phyloP scores from a whole-genome alignment of 371 early-diverging fungal species.

The Apophysomyces trapeziformis region DNA sequence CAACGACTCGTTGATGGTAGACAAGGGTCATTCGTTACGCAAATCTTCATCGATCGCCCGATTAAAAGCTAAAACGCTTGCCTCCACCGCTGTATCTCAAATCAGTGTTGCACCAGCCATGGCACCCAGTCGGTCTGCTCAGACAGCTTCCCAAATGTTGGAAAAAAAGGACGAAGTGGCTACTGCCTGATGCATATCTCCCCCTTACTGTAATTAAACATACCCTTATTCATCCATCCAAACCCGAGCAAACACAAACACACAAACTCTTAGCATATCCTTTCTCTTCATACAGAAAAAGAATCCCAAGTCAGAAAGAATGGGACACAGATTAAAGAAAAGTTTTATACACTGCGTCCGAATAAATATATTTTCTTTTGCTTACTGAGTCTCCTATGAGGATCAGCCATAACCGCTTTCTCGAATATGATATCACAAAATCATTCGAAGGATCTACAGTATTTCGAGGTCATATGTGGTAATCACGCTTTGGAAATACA shows the following conservation, averaged over 20 bases:
- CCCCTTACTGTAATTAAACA: conserved; percentile 9
- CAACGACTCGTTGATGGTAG: neutral
- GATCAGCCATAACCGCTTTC: no score
- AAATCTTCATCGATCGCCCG: conserved; percentile 22
- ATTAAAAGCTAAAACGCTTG: conserved; percentile 21
- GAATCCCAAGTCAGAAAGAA: neutral
- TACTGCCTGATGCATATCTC: neutral
- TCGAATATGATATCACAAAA: no score
- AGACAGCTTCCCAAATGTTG: conserved; percentile 7
- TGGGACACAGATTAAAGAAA: no score
- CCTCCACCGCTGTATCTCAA: conserved; percentile 29
- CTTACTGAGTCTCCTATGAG: no score
- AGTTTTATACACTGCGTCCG: no score
- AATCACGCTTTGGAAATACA: no score
- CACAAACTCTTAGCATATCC: no score
- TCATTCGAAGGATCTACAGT: no score
- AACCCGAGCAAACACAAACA: no score
- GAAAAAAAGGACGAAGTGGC: conserved; percentile 6
- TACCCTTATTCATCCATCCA: neutral
- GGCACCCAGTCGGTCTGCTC: conserved; percentile 7
- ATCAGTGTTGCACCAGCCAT: conserved; percentile 28
- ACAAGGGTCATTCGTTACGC: conserved; percentile 11
- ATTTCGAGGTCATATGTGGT: no score
- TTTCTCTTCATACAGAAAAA: neutral
- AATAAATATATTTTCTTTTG: no score